Evolutionary conservation across 1,284 basidiomycete genomes (phyloP), one percentile per base, ranked within the genome.

Genomic region (Boletus subluridellus): DNA sequence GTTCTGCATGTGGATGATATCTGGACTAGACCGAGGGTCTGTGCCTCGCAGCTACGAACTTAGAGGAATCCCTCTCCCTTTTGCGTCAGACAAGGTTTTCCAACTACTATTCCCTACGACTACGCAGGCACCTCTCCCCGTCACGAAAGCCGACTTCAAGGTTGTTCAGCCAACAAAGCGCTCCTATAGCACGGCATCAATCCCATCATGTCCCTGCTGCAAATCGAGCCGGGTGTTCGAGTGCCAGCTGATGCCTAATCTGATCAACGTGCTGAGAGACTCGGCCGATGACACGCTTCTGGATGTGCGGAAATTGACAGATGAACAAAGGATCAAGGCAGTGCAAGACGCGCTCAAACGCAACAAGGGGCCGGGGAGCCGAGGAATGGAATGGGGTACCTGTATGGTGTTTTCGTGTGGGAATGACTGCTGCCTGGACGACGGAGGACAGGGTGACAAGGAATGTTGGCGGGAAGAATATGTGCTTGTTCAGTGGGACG

Each of bases 171-270:
- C 73, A 2, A 68, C 74, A 35, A 83, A 80, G 64, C 79, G 84
- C 49, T 76, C 74, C 1, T 89, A 84, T 68, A 71, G 77, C 57
- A 70, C 79, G 9, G 64, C 76, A 1, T 66, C 77, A 46, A 70
- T 90, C 32, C 79, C 85, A 0, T 62, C 70, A 0, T 94, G 92
- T 68, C 76, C 82, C 1, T 65, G 73, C 24, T 94, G 92, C 73
- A 74, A 77, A 45, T 76, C 80, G 7, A 75, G 71, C 46, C 81
- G 90, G 12, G 78, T 86, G 9, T 94, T 93, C 71, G 92, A 94
- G 69, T 91, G 87, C 65, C 92, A 94, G 69, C 74, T 94, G 42
- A 93, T 93, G 90, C 91, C 91, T 1, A 92, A 93, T 70, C 74
- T 94, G 48, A 90, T 93, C 71, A 91, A 89, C 59, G 74, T 90